phyloP scores from a whole-genome alignment of 164 flowering plant species.

The Vitis labrusca region DNA sequence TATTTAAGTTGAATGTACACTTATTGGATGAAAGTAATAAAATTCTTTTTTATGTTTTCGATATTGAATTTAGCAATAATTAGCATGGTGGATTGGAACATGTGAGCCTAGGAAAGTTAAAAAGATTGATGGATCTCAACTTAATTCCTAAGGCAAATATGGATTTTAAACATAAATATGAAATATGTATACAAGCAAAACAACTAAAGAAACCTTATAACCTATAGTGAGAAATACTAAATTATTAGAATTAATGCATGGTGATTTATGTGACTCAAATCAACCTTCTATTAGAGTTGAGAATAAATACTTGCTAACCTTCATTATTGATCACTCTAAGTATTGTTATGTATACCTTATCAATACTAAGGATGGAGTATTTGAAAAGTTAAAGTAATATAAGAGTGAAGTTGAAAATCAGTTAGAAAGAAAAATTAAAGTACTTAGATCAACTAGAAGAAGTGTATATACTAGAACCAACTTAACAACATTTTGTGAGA shows the following conservation, averaged over 20 bases:
- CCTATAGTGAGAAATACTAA: background rate
- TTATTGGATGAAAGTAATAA: background rate
- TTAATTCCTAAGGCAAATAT: background rate
- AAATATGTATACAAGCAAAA: conserved; percentile 1
- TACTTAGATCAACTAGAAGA: background rate
- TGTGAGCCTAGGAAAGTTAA: background rate
- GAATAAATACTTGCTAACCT: background rate
- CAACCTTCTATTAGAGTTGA: background rate
- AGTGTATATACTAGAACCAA: conserved; percentile 5
- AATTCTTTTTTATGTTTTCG: background rate
- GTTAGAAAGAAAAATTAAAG: conserved; percentile 5
- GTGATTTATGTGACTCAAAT: background rate
- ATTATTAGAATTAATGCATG: background rate
- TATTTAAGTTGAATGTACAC: conserved; percentile 2
- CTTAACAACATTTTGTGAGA: background rate
- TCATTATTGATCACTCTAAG: conserved; percentile 1
- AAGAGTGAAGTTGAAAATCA: conserved; percentile 13
- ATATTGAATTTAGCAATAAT: background rate
- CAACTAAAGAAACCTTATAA: background rate
- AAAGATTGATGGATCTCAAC: background rate
- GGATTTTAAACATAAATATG: background rate
- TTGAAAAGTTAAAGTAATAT: conserved; percentile 1
- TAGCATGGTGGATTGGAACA: conserved; percentile 5
- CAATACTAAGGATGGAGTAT: background rate
- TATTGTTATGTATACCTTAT: conserved; percentile 5